phyloP scores from a whole-genome alignment of 345 rosid genomes.

The Rhizophora apiculata region DNA sequence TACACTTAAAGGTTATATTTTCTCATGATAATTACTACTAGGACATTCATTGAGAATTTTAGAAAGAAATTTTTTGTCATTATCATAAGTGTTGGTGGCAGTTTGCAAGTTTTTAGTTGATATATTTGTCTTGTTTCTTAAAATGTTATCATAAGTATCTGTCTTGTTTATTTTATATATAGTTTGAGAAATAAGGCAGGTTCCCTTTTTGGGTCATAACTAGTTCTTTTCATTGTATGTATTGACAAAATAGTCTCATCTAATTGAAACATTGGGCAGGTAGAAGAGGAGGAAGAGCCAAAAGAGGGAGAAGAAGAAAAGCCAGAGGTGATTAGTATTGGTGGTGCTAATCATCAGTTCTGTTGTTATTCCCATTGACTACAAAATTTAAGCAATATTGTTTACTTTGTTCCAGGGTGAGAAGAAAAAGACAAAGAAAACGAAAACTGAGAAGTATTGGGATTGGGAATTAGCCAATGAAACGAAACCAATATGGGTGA shows the following conservation, averaged over 20 bases:
- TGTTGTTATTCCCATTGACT: neutral
- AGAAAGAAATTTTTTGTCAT: neutral
- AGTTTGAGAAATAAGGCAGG: neutral
- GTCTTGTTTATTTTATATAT: neutral
- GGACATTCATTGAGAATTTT: neutral
- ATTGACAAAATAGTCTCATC: neutral
- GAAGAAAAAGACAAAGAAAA: constrained; percentile 72
- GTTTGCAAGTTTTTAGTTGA: neutral
- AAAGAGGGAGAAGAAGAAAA: constrained; percentile 76
- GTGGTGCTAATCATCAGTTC: neutral
- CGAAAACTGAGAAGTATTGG: constrained; percentile 96
- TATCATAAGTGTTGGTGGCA: too few species aligned
- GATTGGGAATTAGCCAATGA: constrained; percentile 96
- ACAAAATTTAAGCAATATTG: constrained; percentile 10
- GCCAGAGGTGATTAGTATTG: constrained; percentile 52
- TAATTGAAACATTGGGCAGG: constrained; percentile 39
- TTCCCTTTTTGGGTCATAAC: neutral
- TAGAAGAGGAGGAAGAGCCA: constrained; percentile 83
- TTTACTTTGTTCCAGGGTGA: constrained; percentile 50
- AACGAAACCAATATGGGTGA: constrained; percentile 95
- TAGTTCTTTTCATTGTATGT: neutral
- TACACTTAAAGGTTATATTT: neutral
- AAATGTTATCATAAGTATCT: neutral
- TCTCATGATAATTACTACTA: neutral
- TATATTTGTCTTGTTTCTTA: neutral